Evolutionary conservation across 1,139 yeast species (phyloP), one percentile per base, ranked within the genome.

Genomic region (Lipomyces yarrowii): DNA sequence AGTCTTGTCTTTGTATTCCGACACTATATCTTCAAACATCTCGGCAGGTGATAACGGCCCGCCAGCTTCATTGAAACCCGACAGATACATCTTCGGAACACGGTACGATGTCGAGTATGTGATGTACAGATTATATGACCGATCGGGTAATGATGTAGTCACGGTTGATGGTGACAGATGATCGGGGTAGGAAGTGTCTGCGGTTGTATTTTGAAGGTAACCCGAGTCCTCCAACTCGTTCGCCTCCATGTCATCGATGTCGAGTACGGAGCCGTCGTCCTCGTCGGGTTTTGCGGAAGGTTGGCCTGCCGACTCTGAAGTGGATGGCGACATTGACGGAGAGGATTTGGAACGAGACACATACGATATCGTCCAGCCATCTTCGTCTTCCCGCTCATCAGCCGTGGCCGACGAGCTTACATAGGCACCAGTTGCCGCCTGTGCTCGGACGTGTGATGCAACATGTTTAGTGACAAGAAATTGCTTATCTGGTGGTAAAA

Each of bases 91-190:
- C 80, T 96, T 92, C 51, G 99, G 99, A 7, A 96, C 99, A 56
- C 98, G 83, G 76, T 94, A 94, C 1, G 97, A 90, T 0, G 99
- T 93, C 26, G 97, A 91, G 77, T 94, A 94, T 8, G 96, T 86
- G 73, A 94, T 92, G 79, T 89, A 94, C 64, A 94, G 80, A 77
- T 94, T 97, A 77, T 93, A 94, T 71, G 87, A 86, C 70, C 99
- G 83, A 35, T 80, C 84, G 62, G 82, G 83, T 32, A 81, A 77
- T 15, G 81, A 83, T 56, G 80, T 83, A 52, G 79, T 81, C 23
- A 42, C 48, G 61, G 81, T 15, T 11, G 61, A 53, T n/a, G 63
- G 52, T 18, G 18, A 78, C 76, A 57, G 75, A 77, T 30, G 33
- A 64, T 77, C 75, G 72, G 78, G 72, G 26, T 79, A 83, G 65